These are phyloP conservation scores for Vicia sativa DNA, from an alignment of 306 rosid genomes.

Conservation along the genomic window DNA sequence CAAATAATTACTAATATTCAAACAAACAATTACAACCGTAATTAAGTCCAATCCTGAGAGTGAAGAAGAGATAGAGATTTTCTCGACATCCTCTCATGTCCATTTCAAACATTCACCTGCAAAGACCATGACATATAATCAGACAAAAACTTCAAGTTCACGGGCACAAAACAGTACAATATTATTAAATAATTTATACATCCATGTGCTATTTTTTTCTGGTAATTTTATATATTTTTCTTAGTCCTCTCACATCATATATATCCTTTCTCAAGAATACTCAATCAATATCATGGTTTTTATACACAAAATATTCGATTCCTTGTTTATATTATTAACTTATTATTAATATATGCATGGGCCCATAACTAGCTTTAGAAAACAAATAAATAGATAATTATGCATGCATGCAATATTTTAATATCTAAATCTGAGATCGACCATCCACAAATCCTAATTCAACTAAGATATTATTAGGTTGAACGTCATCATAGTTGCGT, in stretches of 20 bases:
- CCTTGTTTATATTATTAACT: neutral
- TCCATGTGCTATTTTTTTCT: constrained; percentile 20
- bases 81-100: constrained; percentile 90
- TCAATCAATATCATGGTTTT: neutral
- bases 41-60: constrained; percentile 29
- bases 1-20: constrained; percentile 40
- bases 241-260: neutral
- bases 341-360: neutral
- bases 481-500: too few relatives aligned
- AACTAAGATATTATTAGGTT: too few relatives aligned
- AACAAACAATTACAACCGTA: constrained; percentile 41
- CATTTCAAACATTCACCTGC: constrained; percentile 64
- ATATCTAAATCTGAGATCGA: neutral
- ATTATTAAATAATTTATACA: neutral
- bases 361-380: neutral
- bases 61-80: constrained; percentile 23
- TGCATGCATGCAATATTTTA: neutral
- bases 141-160: constrained; percentile 46
- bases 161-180: constrained; percentile 40
- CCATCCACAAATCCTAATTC: too few relatives aligned
- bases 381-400: neutral
- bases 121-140: constrained; percentile 36
- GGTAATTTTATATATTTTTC: neutral
- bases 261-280: neutral
- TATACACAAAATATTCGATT: neutral